phyloP scores from a whole-genome alignment of 805 yeast species.

The Kuraishia piskuri region DNA sequence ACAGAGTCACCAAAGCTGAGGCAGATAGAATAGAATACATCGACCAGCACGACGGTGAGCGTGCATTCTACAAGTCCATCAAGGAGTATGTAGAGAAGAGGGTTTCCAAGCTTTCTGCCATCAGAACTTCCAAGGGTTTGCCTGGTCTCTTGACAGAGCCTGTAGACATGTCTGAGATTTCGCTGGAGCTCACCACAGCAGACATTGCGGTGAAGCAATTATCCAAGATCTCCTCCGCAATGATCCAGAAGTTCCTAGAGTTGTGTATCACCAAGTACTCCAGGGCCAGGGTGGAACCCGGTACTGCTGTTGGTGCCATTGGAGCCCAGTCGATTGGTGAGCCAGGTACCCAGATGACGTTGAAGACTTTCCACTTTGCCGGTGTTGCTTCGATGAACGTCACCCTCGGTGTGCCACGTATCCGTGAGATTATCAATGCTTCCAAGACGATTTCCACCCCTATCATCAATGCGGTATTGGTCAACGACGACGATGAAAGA shows the following conservation, averaged over 20 bases:
- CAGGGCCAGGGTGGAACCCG: constrained; percentile 93
- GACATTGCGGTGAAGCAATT: constrained; percentile 52
- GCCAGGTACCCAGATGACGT: constrained; percentile 99
- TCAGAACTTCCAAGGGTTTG: constrained; percentile 49
- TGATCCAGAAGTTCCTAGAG: constrained; percentile 59
- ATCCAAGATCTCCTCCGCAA: constrained; percentile 51
- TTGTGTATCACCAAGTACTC: constrained; percentile 77
- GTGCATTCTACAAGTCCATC: constrained; percentile 74
- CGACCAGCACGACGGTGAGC: constrained; percentile 82
- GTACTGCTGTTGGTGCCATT: constrained; percentile 98
- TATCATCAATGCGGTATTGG: constrained; percentile 88
- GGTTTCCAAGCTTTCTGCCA: constrained; percentile 44
- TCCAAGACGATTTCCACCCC: constrained; percentile 94
- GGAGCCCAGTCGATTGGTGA: constrained; percentile 99
- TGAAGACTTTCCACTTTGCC: constrained; percentile 75
- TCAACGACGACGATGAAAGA: constrained; percentile 88
- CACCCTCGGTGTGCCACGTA: constrained; percentile 98
- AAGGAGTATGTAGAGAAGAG: constrained; percentile 52
- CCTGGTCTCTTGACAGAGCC: constrained; percentile 33
- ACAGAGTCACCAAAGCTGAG: constrained; percentile 33
- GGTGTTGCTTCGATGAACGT: constrained; percentile 99
- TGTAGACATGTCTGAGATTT: constrained; percentile 32
- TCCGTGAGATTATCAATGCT: constrained; percentile 96
- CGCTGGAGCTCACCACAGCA: constrained; percentile 11
- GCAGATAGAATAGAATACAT: constrained; percentile 50